Percentiles rank a stretch among this genome's conserved stretches.
phyloP scores from a whole-genome alignment of 768 basidiomycete genomes.

The Chiua virens region DNA sequence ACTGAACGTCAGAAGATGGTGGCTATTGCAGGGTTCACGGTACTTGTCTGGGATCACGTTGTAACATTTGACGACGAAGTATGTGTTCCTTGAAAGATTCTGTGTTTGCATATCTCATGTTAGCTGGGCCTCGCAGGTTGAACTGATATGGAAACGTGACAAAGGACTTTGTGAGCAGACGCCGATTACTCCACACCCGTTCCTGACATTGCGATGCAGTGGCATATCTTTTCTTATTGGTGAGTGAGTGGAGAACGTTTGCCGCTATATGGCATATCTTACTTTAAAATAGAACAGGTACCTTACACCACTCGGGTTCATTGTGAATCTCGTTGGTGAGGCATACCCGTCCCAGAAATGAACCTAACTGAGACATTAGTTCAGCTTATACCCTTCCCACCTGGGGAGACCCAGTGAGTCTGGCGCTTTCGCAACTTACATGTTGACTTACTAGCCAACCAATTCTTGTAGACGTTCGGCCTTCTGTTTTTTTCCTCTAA shows the following conservation, averaged over 20 bases:
- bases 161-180: conserved; percentile 35
- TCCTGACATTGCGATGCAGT: conserved; percentile 19
- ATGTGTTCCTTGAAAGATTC: neutral
- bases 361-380: neutral
- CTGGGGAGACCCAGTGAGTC: conserved; percentile 15
- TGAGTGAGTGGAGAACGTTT: conserved; percentile 19
- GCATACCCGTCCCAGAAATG: neutral
- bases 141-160: conserved; percentile 38
- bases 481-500: neutral
- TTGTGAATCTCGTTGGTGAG: conserved; percentile 49
- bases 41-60: conserved; percentile 50
- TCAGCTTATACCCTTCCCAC: conserved; percentile 16
- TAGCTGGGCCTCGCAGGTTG: conserved; percentile 23
- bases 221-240: conserved; percentile 38
- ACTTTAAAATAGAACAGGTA: conserved; percentile 55
- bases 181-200: neutral
- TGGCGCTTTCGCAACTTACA: neutral
- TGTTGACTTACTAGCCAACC: neutral
- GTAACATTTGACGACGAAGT: conserved; percentile 41
- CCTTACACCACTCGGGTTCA: conserved; percentile 60
- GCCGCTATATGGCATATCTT: neutral
- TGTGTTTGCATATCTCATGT: neutral
- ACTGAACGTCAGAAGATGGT: conserved; percentile 41
- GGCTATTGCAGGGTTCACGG: conserved; percentile 49
- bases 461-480: conserved; percentile 12